Conservation (phyloP, 345 rosid genomes). For the Hibiscus mutabilis region DNA sequence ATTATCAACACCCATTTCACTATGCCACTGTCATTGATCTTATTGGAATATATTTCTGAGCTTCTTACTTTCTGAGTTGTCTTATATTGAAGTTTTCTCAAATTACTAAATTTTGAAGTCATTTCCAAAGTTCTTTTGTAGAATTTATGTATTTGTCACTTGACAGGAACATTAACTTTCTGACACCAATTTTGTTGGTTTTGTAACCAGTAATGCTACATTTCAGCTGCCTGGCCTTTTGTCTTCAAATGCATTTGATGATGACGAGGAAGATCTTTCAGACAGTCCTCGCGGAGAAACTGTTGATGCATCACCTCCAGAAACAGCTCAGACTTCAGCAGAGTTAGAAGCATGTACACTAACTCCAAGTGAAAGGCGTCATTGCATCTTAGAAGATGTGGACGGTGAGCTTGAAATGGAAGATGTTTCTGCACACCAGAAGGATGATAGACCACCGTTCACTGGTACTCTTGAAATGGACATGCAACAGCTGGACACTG, state of each 20-base stretch:
- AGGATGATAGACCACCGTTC: constrained; percentile 37
- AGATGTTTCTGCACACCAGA: constrained; percentile 64
- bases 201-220: constrained; percentile 64
- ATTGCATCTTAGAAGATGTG: constrained; percentile 66
- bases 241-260: constrained; percentile 54
- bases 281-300: constrained; percentile 32
- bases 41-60: background rate
- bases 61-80: background rate
- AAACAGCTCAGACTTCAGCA: constrained; percentile 29
- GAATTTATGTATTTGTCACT: constrained; percentile 1
- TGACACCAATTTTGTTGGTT: constrained; percentile 15
- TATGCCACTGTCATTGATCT: background rate
- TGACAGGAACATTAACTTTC: constrained; percentile 5
- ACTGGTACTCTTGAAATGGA: constrained; percentile 28
- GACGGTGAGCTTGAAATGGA: constrained; percentile 91
- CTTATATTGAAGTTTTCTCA: background rate
- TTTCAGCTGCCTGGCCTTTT: constrained; percentile 79
- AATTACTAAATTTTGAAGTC: background rate
- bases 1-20: background rate
- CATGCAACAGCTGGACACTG: constrained; percentile 20
- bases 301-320: constrained; percentile 29
- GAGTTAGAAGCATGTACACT: constrained; percentile 36
- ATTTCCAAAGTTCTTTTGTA: background rate
- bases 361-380: constrained; percentile 56
- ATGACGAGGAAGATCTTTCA: constrained; percentile 47